Percentiles rank a stretch among this genome's conserved stretches.
Evolutionary conservation across 345 rosid genomes (phyloP).

Genomic region (Ceriops decandra): DNA sequence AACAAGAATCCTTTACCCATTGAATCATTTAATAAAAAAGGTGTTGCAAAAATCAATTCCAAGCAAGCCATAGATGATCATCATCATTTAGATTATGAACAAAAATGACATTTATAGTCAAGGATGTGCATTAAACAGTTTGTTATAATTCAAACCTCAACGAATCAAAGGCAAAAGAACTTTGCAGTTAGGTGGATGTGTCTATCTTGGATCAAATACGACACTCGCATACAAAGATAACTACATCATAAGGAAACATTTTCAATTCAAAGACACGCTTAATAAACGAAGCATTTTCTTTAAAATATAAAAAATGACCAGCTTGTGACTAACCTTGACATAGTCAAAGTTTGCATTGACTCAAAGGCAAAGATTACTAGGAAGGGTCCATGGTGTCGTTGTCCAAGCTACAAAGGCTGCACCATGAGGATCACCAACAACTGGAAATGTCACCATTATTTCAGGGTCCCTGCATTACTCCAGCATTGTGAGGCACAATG

Average conservation of each 20-base stretch:
- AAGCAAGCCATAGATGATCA: neutral
- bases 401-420: constrained; percentile 99
- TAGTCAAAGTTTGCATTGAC: constrained; percentile 71
- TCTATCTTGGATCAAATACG: neutral
- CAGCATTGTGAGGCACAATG: constrained; percentile 14
- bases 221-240: neutral
- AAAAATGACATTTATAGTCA: too few relatives aligned
- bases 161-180: neutral
- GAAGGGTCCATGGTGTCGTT: constrained; percentile 98
- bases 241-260: neutral
- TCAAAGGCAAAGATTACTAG: constrained; percentile 91
- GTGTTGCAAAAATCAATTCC: neutral
- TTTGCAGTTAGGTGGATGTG: too few relatives aligned
- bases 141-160: neutral
- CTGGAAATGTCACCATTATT: constrained; percentile 71
- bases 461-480: constrained; percentile 70
- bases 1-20: neutral
- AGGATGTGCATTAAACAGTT: too few relatives aligned
- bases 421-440: constrained; percentile 67
- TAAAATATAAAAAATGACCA: neutral
- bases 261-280: neutral
- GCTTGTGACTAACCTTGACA: constrained; percentile 51
- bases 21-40: neutral
- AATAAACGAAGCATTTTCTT: neutral
- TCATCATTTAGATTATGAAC: too few relatives aligned